Conservation (phyloP, 2,329 filamentous ascomycete species). For the Alternaria atra region DNA sequence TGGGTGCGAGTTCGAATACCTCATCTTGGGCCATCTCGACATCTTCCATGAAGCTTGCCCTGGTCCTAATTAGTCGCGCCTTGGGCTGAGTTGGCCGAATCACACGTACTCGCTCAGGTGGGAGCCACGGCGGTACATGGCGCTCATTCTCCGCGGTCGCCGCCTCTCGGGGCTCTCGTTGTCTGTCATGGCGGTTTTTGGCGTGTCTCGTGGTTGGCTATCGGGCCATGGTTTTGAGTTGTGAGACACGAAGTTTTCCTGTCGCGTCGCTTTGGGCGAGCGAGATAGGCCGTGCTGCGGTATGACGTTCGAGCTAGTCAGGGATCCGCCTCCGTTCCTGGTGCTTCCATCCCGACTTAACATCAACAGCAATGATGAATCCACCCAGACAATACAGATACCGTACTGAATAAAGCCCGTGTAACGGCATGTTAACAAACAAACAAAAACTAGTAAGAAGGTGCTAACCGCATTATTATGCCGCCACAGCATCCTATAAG, state of each 20-base stretch:
- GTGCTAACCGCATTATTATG: not conserved
- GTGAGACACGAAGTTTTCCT: constrained; percentile 14
- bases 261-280: constrained; percentile 7
- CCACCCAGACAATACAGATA: not conserved
- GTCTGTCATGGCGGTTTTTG: constrained; percentile 36
- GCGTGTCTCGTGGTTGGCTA: not conserved
- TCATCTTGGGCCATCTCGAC: constrained; percentile 99
- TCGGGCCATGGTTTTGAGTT: constrained; percentile 27
- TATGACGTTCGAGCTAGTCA: constrained; percentile 21
- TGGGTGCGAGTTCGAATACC: constrained; percentile 61
- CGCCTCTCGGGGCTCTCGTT: constrained; percentile 48
- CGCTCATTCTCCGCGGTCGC: constrained; percentile 44
- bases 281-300: constrained; percentile 12
- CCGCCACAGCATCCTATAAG: not conserved
- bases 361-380: not conserved
- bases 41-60: constrained; percentile 81
- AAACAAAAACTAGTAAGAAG: fast-evolving
- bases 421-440: not conserved
- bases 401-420: fast-evolving
- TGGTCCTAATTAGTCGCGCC: constrained; percentile 21
- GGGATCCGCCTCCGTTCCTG: not conserved
- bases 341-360: not conserved
- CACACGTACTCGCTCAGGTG: constrained; percentile 64
- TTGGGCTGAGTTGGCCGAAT: not conserved
- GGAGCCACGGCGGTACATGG: constrained; percentile 71